Base-by-base conservation (phyloP, 2,329 filamentous ascomycete genomes). In the Xylaria sp. region DNA sequence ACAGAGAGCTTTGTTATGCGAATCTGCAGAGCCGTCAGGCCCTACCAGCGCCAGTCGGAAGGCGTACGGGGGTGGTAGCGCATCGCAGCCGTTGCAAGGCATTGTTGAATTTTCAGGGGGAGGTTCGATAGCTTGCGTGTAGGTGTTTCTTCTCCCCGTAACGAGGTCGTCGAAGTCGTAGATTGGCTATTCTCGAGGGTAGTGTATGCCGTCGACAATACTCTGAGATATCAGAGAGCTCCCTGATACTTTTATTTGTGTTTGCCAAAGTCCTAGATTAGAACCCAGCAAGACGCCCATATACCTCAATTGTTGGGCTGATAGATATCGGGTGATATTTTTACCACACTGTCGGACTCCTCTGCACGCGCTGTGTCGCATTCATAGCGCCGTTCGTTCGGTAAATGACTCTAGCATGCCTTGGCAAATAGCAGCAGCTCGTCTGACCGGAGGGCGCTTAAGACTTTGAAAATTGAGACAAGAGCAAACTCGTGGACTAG, bases 71-170 rank as follows among this genome's bases (percentile, higher is more conserved):
- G 62, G 62, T 17, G 62, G 62, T 10, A 65, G 49, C 15, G 57
- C 60, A 48, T 65, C 56, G 40, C 60, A 65, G 15, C 48, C 53
- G 17, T 15, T 63, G 37, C 56, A 60, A n/a, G 60, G 43, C 60
- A 65, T 65, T 48, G 51, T 47, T n/a, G 48, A 7, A 17, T 43
- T 6, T 48, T 13, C 7, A 9, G 37, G 15, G 15, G 19, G 43
- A 27, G 7, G 29, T 44, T 5, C 5, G 13, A 23, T n/a, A 38
- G 15, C 13, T 7, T 1, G 48, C 8, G 9, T 13, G 17, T 9
- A 31, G 29, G 10, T n/a, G 31, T 33, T 21, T 38, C 15, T 11
- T 52, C 5, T 17, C 19, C 21, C n/a, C n/a, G 23, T 13, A 7
- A 56, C 17, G 33, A 4, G 3, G 7, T 38, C 8, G 33, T 38